These are phyloP conservation scores for Pisolithus albus DNA, from an alignment of 768 basidiomycete species.

Conservation along the genomic window DNA sequence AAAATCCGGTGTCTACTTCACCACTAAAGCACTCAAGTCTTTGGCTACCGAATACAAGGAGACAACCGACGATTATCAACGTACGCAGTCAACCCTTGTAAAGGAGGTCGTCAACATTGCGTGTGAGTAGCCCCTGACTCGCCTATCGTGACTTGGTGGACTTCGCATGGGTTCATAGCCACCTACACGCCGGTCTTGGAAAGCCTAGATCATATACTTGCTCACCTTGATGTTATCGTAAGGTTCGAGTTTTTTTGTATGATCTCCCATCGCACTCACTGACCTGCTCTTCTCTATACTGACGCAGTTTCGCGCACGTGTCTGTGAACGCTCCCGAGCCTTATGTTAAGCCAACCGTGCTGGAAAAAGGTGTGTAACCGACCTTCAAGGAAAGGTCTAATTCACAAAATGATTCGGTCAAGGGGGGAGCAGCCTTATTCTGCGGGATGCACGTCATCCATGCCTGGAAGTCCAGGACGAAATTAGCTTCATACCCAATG, in stretches of 20 bases:
- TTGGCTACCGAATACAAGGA: conserved; percentile 69
- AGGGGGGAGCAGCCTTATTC: conserved; percentile 76
- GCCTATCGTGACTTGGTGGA: neutral
- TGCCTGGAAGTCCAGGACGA: conserved; percentile 97
- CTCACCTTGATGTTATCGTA: conserved; percentile 85
- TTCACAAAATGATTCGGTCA: neutral
- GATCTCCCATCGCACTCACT: too few species aligned
- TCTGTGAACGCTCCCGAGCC: conserved; percentile 79
- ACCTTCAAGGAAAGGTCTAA: neutral
- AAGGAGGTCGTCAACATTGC: conserved; percentile 93
- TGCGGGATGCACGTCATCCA: conserved; percentile 88
- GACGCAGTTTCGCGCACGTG: conserved; percentile 79
- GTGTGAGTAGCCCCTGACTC: conserved; percentile 39
- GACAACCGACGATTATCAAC: conserved; percentile 59
- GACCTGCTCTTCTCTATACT: neutral
- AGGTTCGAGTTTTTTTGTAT: conserved; percentile 44
- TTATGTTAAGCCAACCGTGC: conserved; percentile 80
- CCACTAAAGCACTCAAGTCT: conserved; percentile 65
- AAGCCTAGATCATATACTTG: conserved; percentile 72
- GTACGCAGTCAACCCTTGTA: conserved; percentile 74
- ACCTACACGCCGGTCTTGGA: conserved; percentile 91
- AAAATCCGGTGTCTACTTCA: conserved; percentile 87
- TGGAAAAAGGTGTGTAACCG: conserved; percentile 56
- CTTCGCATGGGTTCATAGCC: conserved; percentile 40
- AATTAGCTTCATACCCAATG: conserved; percentile 90